Conservation (phyloP, 495 filamentous ascomycete genomes). For the Aspergillus baeticus region DNA sequence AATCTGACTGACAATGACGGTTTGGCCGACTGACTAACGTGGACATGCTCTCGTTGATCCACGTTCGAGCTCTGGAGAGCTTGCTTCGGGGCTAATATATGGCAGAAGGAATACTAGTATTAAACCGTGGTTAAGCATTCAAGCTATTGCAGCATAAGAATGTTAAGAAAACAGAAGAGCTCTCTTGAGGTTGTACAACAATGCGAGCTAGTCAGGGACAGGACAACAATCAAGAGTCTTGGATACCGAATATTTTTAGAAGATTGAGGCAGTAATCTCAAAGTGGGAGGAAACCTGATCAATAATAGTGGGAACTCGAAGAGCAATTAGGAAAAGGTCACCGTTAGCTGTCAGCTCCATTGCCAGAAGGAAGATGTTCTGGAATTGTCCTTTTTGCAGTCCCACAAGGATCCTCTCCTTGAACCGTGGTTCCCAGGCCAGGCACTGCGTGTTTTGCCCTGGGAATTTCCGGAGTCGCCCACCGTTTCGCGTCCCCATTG, state of each 20-base stretch:
- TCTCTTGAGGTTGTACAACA: constrained; percentile 1
- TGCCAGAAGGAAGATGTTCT: not conserved
- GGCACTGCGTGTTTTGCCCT: not conserved
- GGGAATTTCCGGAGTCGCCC: constrained; percentile 3
- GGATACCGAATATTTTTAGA: not conserved
- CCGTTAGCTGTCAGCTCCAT: constrained; percentile 10
- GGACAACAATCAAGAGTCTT: not conserved
- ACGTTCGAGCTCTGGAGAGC: not conserved
- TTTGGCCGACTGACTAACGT: not conserved
- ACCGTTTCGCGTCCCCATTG: constrained; percentile 8
- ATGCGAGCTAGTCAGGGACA: constrained; percentile 1
- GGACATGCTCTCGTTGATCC: not conserved
- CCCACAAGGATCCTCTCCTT: not conserved
- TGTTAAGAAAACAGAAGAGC: not conserved
- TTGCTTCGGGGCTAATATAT: too few relatives aligned
- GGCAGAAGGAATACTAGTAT: too few relatives aligned
- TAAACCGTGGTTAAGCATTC: too few relatives aligned
- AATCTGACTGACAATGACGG: too few relatives aligned
- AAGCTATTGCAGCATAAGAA: not conserved
- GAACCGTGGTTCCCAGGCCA: not conserved
- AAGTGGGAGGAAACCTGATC: not conserved
- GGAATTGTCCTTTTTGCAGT: not conserved
- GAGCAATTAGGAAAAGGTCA: constrained; percentile 5
- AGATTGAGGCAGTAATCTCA: too few relatives aligned
- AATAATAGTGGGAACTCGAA: constrained; percentile 1